A percentile compares a stretch with the other conserved stretches of the same genome.
phyloP scores from a whole-genome alignment of 345 rosid genomes.

The Eucalyptus cloeziana region DNA sequence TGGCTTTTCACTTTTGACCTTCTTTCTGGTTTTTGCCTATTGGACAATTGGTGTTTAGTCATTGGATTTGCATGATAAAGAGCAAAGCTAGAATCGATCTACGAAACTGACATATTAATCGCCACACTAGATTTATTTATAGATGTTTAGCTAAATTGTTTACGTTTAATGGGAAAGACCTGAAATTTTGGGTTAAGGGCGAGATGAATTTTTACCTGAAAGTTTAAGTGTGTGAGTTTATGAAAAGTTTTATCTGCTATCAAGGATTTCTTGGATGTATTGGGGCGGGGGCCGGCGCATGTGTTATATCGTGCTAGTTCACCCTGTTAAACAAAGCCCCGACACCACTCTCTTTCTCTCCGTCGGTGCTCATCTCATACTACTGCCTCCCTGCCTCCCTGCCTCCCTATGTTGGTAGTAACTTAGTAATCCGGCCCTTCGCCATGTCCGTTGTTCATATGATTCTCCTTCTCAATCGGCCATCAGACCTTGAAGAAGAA shows the following conservation, averaged over 20 bases:
- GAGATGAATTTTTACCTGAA: neutral
- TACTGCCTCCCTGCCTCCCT: fast-evolving
- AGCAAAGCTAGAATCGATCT: neutral
- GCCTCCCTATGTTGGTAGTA: too few species aligned
- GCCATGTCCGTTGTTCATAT: neutral
- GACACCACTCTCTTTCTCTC: neutral
- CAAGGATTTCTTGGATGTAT: too few species aligned
- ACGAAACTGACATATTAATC: neutral
- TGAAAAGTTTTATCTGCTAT: neutral
- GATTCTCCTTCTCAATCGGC: neutral
- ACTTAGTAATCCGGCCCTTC: neutral
- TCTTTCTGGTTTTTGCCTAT: neutral
- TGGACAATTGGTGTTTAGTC: neutral
- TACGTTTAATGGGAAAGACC: neutral
- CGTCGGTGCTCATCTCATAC: neutral
- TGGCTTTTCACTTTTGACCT: neutral
- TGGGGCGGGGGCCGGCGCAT: neutral
- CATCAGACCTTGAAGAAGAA: neutral
- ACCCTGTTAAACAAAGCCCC: neutral
- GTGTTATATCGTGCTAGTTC: neutral
- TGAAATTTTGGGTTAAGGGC: neutral
- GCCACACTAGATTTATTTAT: neutral
- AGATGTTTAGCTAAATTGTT: neutral
- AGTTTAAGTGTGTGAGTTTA: neutral
- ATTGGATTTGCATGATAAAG: neutral